Percentiles rank a stretch among this genome's conserved stretches.
phyloP scores from a whole-genome alignment of 768 basidiomycete species.

The Lactarius indigo region DNA sequence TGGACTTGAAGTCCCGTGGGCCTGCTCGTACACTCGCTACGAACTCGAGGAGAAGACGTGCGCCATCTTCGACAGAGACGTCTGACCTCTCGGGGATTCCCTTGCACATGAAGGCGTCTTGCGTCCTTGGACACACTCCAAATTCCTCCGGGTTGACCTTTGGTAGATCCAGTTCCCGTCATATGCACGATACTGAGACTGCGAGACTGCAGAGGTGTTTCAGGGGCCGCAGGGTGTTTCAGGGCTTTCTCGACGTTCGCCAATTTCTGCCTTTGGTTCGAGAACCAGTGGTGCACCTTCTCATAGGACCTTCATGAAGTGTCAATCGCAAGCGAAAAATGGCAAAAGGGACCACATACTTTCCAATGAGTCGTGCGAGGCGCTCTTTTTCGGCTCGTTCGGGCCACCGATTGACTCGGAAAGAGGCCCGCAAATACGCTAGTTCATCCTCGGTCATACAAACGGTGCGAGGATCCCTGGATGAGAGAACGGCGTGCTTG shows the following conservation, averaged over 20 bases:
- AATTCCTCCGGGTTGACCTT: not conserved
- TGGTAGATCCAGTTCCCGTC: not conserved
- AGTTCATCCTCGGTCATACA: conserved; percentile 21
- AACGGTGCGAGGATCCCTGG: conserved; percentile 19
- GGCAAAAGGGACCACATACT: conserved; percentile 1
- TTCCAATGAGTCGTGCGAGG: conserved; percentile 16
- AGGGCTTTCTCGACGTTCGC: conserved; percentile 16
- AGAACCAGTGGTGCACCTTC: conserved; percentile 23
- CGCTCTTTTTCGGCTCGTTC: conserved; percentile 21
- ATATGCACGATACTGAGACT: not conserved
- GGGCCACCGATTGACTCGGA: conserved; percentile 20
- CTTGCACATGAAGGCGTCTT: not conserved
- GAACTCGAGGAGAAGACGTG: conserved; percentile 20
- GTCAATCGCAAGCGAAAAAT: not conserved
- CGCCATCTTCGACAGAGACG: conserved; percentile 19
- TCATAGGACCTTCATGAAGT: conserved; percentile 12
- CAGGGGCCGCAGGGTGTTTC: not conserved
- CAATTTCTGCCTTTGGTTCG: conserved; percentile 22
- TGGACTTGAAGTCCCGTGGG: conserved; percentile 8
- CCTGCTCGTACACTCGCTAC: conserved; percentile 10
- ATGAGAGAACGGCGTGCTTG: conserved; percentile 5
- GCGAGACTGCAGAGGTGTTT: not conserved
- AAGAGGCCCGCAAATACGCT: conserved; percentile 9
- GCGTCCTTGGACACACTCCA: not conserved
- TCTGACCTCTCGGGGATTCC: conserved; percentile 16